Evolutionary conservation across 2,329 filamentous ascomycete species (phyloP).

Genomic region (Parafenestella ontariensis): DNA sequence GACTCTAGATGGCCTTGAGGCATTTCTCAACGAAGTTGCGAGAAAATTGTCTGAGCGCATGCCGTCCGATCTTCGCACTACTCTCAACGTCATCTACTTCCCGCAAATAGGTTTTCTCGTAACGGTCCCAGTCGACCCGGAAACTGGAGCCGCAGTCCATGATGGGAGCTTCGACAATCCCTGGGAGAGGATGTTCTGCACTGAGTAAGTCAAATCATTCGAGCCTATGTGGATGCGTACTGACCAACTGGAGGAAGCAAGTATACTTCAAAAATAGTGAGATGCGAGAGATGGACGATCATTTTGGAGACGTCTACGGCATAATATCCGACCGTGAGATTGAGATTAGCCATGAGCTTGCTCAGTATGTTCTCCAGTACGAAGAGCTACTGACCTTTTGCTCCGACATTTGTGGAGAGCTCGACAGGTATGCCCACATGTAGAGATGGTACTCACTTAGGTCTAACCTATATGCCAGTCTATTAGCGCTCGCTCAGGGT

Average conservation of each 20-base stretch:
- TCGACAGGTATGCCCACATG: conserved; percentile 65
- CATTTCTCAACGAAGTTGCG: conserved; percentile 73
- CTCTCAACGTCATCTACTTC: conserved; percentile 83
- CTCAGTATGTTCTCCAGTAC: conserved; percentile 72
- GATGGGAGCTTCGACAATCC: conserved; percentile 65
- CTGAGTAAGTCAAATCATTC: conserved; percentile 53
- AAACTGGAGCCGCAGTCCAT: conserved; percentile 67
- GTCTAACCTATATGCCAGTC: conserved; percentile 52
- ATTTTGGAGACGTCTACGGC: conserved; percentile 84
- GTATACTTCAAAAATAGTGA: conserved; percentile 86
- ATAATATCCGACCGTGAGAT: conserved; percentile 91
- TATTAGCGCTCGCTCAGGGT: conserved; percentile 80
- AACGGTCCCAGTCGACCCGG: conserved; percentile 69
- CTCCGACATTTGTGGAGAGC: conserved; percentile 84
- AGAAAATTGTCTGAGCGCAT: conserved; percentile 68
- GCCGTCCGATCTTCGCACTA: conserved; percentile 62
- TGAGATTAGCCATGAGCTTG: conserved; percentile 81
- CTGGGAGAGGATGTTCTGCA: conserved; percentile 82
- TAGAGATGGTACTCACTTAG: not conserved
- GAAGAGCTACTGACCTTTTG: conserved; percentile 70
- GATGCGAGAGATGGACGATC: conserved; percentile 80
- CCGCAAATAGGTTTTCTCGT: conserved; percentile 92
- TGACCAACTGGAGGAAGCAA: conserved; percentile 50
- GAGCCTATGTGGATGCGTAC: not conserved
- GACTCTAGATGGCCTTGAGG: conserved; percentile 78